Evolutionary conservation across 257 asterid species (phyloP).

Genomic region (Gardenia jasminoides): DNA sequence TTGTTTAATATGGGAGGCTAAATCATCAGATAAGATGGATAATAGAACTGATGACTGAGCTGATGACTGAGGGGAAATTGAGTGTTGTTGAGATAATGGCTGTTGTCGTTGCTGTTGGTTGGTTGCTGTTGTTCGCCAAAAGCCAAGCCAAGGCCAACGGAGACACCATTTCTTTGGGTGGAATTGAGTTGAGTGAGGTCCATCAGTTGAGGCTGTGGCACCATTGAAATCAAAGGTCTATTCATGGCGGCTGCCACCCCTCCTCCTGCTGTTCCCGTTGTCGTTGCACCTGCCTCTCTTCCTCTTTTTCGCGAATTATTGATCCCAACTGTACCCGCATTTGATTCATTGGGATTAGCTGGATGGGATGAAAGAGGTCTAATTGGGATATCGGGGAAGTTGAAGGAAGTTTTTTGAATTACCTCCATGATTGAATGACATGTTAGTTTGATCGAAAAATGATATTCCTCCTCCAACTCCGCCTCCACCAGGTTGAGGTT

Average conservation of each 20-base stretch:
- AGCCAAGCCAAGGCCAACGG: slow-evolving; percentile 46
- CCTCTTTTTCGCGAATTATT: slow-evolving; percentile 34
- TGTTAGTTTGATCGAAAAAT: slow-evolving; percentile 36
- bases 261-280: slow-evolving; percentile 6
- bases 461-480: slow-evolving; percentile 21
- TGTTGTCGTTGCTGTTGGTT: slow-evolving; percentile 11
- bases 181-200: slow-evolving; percentile 35
- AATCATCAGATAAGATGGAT: slow-evolving; percentile 33
- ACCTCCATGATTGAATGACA: slow-evolving; percentile 38
- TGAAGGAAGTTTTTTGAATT: background rate
- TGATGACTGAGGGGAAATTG: slow-evolving; percentile 36
- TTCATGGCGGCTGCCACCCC: slow-evolving; percentile 7
- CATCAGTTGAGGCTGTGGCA: slow-evolving; percentile 27
- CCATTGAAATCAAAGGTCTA: slow-evolving; percentile 24
- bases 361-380: background rate
- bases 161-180: slow-evolving; percentile 32
- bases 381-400: background rate
- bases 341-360: background rate
- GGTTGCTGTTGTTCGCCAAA: slow-evolving; percentile 33
- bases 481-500: slow-evolving; percentile 20
- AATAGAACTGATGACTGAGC: slow-evolving; percentile 30
- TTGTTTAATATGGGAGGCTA: slow-evolving; percentile 34
- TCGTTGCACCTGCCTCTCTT: slow-evolving; percentile 20
- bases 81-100: slow-evolving; percentile 11
- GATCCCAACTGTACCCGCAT: slow-evolving; percentile 20